A percentile compares a stretch with the other conserved stretches of the same genome.
Evolutionary conservation across 176 grass and related monocot species (phyloP).

Genomic region (Oryza punctata): DNA sequence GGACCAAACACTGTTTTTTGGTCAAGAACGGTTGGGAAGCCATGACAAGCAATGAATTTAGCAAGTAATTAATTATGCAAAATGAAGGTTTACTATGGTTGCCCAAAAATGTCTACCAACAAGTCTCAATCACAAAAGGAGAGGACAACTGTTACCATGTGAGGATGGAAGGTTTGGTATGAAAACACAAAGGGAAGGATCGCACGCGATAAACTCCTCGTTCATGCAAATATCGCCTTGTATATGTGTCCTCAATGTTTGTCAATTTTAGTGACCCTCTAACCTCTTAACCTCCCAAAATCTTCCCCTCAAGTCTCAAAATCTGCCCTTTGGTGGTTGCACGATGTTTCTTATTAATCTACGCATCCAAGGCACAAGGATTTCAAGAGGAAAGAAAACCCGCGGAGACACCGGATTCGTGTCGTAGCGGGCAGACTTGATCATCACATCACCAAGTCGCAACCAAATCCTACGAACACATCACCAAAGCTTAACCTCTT

Average conservation of each 20-base stretch:
- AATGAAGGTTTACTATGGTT: neutral
- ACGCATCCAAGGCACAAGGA: neutral
- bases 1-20: neutral
- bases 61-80: neutral
- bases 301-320: neutral
- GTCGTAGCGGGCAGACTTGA: neutral
- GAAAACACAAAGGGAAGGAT: neutral
- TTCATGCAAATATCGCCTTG: conserved; percentile 7
- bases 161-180: neutral
- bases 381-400: neutral
- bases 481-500: conserved; percentile 5
- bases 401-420: neutral
- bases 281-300: neutral
- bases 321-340: neutral
- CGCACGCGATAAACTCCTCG: neutral
- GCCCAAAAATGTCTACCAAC: neutral
- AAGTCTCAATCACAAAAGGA: neutral
- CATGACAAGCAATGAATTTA: neutral
- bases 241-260: neutral
- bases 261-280: neutral
- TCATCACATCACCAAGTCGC: conserved; percentile 30
- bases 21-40: neutral
- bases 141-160: neutral
- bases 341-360: neutral
- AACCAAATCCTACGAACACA: conserved; percentile 1